Conservation (phyloP, 108 stramenopile genomes). For the Fistulifera solaris region DNA sequence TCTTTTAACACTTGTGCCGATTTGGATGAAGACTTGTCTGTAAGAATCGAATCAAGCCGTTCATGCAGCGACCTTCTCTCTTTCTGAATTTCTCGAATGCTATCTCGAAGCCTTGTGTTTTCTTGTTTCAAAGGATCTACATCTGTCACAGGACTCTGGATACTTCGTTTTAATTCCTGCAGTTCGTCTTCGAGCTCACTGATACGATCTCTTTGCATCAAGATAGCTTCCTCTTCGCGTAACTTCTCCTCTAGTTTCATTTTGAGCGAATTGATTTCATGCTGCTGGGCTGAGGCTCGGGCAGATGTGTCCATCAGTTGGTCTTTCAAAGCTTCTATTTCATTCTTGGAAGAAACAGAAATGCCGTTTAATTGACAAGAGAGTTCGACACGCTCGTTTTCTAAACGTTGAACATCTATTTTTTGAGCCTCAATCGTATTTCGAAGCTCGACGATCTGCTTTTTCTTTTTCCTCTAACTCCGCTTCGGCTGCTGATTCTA, state of each 20-base stretch:
- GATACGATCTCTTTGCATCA: conserved; percentile 2
- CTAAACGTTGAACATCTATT: conserved; percentile 9
- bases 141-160: background rate
- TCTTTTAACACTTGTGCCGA: conserved; percentile 29
- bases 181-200: conserved; percentile 14
- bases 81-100: conserved; percentile 18
- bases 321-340: conserved; percentile 29
- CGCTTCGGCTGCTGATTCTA: conserved; percentile 12
- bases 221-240: conserved; percentile 11
- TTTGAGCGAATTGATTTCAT: conserved; percentile 27
- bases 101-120: conserved; percentile 26
- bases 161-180: background rate
- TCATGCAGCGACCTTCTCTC: conserved; percentile 25
- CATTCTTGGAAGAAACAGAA: conserved; percentile 17
- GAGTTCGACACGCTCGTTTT: conserved; percentile 28
- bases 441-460: conserved; percentile 7
- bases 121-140: conserved; percentile 16
- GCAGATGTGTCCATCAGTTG: conserved; percentile 30
- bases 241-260: conserved; percentile 20
- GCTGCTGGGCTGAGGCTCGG: conserved; percentile 16
- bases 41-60: conserved; percentile 12
- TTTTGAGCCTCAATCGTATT: conserved; percentile 16
- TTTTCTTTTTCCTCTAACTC: conserved; percentile 10
- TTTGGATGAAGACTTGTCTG: conserved; percentile 23
- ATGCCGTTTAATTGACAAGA: conserved; percentile 27